Evolutionary conservation across 495 filamentous ascomycete genomes (phyloP), one percentile per base, ranked within the genome.

Genomic region (Hypoxylon trugodes): DNA sequence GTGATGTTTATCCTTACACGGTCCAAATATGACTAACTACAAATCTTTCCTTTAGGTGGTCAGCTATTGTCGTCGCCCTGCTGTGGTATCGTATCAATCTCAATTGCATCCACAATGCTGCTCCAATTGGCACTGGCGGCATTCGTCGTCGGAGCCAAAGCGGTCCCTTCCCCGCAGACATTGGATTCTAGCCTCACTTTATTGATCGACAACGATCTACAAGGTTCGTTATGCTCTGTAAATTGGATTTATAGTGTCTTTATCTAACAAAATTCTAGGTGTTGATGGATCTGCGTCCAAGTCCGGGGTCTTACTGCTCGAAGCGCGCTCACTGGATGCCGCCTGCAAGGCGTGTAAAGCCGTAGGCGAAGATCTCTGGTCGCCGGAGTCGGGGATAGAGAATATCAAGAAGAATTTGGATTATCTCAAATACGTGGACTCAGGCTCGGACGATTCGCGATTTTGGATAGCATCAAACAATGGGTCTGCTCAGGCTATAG

Each of bases 301-400:
- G 42, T 77, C 78, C 3, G 72, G 74, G 9, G 68, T 79, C 24
- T 66, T 82, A n/a, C 59, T 81, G 2, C 68, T 81, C 19, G 64
- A 73, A 13, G 56, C 65, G 2, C 65, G 61, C 15, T 58, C 72
- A 22, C 46, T 68, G 21, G 45, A 36, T 6, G 60, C 71, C 19
- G 78, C 77, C 15, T 35, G 53, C 1, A 43, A 55, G 13, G 70
- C 55, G 3, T 81, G 76, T 48, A 62, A 68, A 48, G 70, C 59
- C 12, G 54, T 81, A 8, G 74, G 77, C 28, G 81, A 83, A 59
- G 65, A 73, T 43, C 76, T 82, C 12, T 82, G 76, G 73, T 66
- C 70, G 1, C 75, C 76, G 3, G 70, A 73, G 38, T 47, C 65
- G 21, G 64, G 73, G 6, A 72, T 60, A 24, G 45, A 72, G n/a